Evolutionary conservation across 1,284 basidiomycete genomes (phyloP).

Genomic region (Stygiomarasmius scandens): DNA sequence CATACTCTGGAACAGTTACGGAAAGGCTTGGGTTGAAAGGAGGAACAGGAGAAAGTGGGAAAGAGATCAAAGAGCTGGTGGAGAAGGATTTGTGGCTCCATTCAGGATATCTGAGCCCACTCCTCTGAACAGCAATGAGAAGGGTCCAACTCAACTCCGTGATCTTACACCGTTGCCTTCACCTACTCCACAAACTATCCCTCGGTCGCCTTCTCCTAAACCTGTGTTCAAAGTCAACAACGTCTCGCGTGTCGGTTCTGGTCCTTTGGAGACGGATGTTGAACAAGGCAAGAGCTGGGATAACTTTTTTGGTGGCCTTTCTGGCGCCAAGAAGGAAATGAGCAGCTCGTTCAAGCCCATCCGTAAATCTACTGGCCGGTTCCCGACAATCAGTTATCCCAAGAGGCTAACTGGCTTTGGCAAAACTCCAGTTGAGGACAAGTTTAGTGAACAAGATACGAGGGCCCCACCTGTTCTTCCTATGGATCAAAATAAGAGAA

Average conservation of each 20-base stretch:
- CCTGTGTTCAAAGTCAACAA: constrained; percentile 23
- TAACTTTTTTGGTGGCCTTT: constrained; percentile 44
- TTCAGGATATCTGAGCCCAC: constrained; percentile 33
- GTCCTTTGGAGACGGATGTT: constrained; percentile 2
- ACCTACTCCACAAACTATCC: constrained; percentile 38
- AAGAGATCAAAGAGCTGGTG: constrained; percentile 50
- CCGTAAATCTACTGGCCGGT: not conserved
- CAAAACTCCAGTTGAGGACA: constrained; percentile 35
- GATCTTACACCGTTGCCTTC: constrained; percentile 44
- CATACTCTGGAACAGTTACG: constrained; percentile 70
- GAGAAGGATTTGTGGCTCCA: constrained; percentile 47
- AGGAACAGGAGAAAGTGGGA: constrained; percentile 53
- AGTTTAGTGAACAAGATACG: constrained; percentile 28
- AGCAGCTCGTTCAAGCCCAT: not conserved
- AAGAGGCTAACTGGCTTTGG: constrained; percentile 47
- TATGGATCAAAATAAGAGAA: constrained; percentile 16
- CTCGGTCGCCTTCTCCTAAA: constrained; percentile 27
- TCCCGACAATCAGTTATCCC: constrained; percentile 34
- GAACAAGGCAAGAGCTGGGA: constrained; percentile 47
- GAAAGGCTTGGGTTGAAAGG: constrained; percentile 46
- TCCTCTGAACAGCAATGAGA: constrained; percentile 30
- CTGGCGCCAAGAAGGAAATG: constrained; percentile 12
- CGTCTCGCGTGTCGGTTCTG: not conserved
- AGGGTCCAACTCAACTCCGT: constrained; percentile 20
- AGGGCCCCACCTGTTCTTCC: constrained; percentile 14